Evolutionary conservation across 2,329 filamentous ascomycete genomes (phyloP), one percentile per base, ranked within the genome.

Genomic region (Xylariaceae sp.): DNA sequence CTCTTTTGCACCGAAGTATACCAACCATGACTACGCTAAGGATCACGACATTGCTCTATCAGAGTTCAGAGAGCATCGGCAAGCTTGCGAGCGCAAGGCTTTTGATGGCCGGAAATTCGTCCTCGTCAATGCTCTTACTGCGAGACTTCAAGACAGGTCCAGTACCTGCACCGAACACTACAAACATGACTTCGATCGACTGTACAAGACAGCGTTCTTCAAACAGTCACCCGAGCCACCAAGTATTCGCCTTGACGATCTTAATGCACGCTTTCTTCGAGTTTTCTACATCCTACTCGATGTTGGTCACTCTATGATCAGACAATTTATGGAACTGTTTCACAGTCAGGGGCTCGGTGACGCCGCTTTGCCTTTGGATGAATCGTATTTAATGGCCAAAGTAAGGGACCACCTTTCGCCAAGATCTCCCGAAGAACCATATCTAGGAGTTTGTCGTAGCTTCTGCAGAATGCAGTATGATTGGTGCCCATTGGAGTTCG

Each of bases 401-500:
- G n/a, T n/a, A n/a, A n/a, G n/a, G n/a, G n/a, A n/a, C n/a, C n/a
- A n/a, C n/a, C n/a, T n/a, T n/a, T n/a, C n/a, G n/a, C n/a, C n/a
- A n/a, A n/a, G n/a, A n/a, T n/a, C n/a, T n/a, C n/a, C n/a, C n/a
- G n/a, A n/a, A n/a, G n/a, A n/a, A n/a, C n/a, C n/a, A n/a, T n/a
- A n/a, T n/a, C n/a, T n/a, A n/a, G n/a, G n/a, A n/a, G n/a, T n/a
- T n/a, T n/a, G n/a, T n/a, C n/a, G n/a, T n/a, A n/a, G 26, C 26
- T 29, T 29, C 26, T n/a, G n/a, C n/a, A n/a, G n/a, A 29, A n/a
- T n/a, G 26, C 26, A 29, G 26, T 29, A 9, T n/a, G 26, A 9
- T 29, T 52, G 50, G 50, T 52, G 48, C 11, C 41, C 50, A 3
- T 43, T 52, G 22, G 19, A 36, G 9, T 47, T 52, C 15, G 38